A percentile compares a stretch with the other conserved stretches of the same genome.
phyloP scores from a whole-genome alignment of 495 filamentous ascomycete genomes.

The Lindgomyces ingoldianus region DNA sequence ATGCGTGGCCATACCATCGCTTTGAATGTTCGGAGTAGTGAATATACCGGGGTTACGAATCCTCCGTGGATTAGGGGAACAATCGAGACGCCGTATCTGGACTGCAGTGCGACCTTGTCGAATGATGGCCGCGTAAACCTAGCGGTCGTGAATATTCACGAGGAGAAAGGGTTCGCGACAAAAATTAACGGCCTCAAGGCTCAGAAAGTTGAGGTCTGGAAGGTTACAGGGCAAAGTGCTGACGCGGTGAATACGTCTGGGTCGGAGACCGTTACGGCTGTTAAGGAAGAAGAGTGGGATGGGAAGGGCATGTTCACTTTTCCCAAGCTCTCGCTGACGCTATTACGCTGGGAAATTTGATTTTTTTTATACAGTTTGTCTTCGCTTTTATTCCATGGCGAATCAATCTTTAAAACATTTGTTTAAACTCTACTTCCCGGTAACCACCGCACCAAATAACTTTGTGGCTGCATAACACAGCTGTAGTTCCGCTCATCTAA shows the following conservation, averaged over 20 bases:
- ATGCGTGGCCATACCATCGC: constrained; percentile 72
- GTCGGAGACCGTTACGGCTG: constrained; percentile 56
- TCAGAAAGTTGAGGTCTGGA: constrained; percentile 55
- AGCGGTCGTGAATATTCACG: constrained; percentile 69
- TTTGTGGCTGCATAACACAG: no score
- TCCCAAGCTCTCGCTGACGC: constrained; percentile 63
- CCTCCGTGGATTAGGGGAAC: constrained; percentile 65
- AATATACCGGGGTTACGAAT: constrained; percentile 64
- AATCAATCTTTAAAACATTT: no score
- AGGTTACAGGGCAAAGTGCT: constrained; percentile 58
- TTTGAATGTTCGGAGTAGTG: constrained; percentile 58
- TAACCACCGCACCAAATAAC: no score
- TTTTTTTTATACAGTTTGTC: no score
- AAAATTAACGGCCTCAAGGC: constrained; percentile 56
- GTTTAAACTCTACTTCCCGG: no score
- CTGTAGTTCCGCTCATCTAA: no score
- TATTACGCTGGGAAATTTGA: constrained; percentile 67
- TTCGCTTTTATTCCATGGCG: no score
- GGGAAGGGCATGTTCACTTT: constrained; percentile 61
- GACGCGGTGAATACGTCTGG: constrained; percentile 61
- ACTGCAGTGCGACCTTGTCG: constrained; percentile 65
- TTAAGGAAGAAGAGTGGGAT: constrained; percentile 64
- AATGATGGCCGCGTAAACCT: constrained; percentile 64
- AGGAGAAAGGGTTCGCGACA: constrained; percentile 57
- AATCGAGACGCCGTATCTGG: constrained; percentile 68